phyloP scores from a whole-genome alignment of 2,329 filamentous ascomycete genomes.

The Blastomyces percursus region DNA sequence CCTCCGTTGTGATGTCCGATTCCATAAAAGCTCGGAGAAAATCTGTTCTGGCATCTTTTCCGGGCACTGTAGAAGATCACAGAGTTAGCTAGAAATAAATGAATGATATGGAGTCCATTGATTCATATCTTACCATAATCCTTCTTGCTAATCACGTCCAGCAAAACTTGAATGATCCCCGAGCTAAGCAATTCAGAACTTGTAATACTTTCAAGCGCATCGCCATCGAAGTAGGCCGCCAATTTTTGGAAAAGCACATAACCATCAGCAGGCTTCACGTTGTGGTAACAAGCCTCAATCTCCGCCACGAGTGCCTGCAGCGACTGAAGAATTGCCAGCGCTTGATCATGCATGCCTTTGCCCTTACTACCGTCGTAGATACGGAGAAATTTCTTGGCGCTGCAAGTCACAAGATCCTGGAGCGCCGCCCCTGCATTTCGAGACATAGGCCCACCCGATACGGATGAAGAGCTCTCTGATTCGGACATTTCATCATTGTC shows the following conservation, averaged over 20 bases:
- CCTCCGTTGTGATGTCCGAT: conserved; percentile 44
- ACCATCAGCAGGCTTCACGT: conserved; percentile 38
- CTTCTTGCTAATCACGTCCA: conserved; percentile 66
- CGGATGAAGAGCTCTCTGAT: conserved; percentile 55
- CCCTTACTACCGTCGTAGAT: conserved; percentile 68
- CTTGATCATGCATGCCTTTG: conserved; percentile 66
- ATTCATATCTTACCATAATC: conserved; percentile 35
- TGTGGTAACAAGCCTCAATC: conserved; percentile 59
- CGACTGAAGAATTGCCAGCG: conserved; percentile 60
- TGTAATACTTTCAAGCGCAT: conserved; percentile 84
- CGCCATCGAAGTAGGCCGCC: conserved; percentile 74
- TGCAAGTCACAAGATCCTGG: conserved; percentile 60
- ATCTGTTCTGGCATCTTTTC: conserved; percentile 55
- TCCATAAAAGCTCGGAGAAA: conserved; percentile 94
- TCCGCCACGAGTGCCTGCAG: conserved; percentile 61
- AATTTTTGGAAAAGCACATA: conserved; percentile 60
- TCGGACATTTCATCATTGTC: conserved; percentile 49
- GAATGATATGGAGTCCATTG: conserved; percentile 2
- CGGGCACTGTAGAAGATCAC: not conserved
- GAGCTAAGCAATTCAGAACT: conserved; percentile 90
- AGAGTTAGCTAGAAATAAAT: conserved; percentile 3
- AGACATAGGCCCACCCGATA: conserved; percentile 31
- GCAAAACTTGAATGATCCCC: conserved; percentile 71
- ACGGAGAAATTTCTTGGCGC: conserved; percentile 74
- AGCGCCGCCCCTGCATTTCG: conserved; percentile 40